Evolutionary conservation across 2,329 filamentous ascomycete species (phyloP).

Genomic region (Colletotrichum brevisporum): DNA sequence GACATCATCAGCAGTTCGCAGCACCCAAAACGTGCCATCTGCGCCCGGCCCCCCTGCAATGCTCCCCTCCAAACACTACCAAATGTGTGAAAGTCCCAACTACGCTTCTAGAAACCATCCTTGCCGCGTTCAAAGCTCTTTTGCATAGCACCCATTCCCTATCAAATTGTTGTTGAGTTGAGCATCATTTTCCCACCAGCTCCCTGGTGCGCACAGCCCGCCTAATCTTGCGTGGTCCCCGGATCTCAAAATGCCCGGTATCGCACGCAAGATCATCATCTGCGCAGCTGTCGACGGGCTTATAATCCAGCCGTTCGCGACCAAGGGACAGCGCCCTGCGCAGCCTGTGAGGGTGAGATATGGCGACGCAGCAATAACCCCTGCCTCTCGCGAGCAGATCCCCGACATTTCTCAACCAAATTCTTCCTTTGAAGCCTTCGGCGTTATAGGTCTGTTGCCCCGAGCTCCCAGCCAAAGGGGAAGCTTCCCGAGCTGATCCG

Average conservation of each 20-base stretch:
- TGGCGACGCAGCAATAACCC: constrained; percentile 65
- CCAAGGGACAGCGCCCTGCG: constrained; percentile 69
- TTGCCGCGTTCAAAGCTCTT: background rate
- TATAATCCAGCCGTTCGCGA: constrained; percentile 79
- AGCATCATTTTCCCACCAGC: background rate
- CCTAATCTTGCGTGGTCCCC: background rate
- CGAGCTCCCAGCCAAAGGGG: constrained; percentile 4
- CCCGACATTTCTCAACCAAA: constrained; percentile 60
- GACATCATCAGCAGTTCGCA: constrained; percentile 38
- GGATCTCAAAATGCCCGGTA: constrained; percentile 73
- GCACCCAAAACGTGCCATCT: constrained; percentile 24
- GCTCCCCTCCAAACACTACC: constrained; percentile 12
- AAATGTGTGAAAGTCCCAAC: constrained; percentile 14
- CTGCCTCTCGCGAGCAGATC: constrained; percentile 59
- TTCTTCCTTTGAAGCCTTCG: constrained; percentile 71
- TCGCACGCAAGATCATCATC: constrained; percentile 85
- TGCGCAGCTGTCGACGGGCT: constrained; percentile 87
- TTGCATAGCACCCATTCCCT: background rate
- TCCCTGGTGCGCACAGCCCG: constrained; percentile 14
- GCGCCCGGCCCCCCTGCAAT: constrained; percentile 4
- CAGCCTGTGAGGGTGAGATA: constrained; percentile 80
- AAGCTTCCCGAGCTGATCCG: constrained; percentile 17
- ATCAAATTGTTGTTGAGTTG: background rate
- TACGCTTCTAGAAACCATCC: background rate
- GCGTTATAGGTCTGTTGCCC: constrained; percentile 66